Conservation (phyloP, 2,329 filamentous ascomycete genomes). For the Rutstroemia sp. region DNA sequence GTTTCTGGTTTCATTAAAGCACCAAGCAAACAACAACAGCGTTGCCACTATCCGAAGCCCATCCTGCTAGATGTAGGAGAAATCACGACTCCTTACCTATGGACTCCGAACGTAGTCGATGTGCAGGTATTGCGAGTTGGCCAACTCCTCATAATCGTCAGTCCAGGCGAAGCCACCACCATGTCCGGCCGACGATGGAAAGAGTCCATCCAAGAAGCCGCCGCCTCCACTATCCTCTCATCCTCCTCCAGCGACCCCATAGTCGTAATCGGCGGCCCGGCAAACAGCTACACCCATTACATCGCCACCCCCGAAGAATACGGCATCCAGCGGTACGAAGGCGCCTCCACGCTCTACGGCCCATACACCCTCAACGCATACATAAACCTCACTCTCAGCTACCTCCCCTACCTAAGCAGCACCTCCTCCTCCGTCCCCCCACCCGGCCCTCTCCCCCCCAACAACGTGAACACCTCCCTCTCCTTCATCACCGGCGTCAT, state of each 20-base stretch:
- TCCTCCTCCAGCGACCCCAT: slow-evolving; percentile 46
- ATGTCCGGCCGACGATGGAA: slow-evolving; percentile 91
- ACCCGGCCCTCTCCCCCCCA: slow-evolving; percentile 60
- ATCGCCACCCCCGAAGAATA: slow-evolving; percentile 75
- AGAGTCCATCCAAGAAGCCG: slow-evolving; percentile 53
- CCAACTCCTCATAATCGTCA: slow-evolving; percentile 75
- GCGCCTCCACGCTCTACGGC: slow-evolving; percentile 86
- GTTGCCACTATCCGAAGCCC: slow-evolving; percentile 75
- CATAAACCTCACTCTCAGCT: slow-evolving; percentile 74
- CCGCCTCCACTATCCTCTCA: slow-evolving; percentile 33
- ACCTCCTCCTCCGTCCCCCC: slow-evolving; percentile 37
- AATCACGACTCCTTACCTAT: slow-evolving; percentile 68
- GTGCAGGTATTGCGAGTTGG: slow-evolving; percentile 80
- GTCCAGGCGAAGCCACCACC: slow-evolving; percentile 81
- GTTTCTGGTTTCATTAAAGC: slow-evolving; percentile 66
- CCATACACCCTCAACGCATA: slow-evolving; percentile 77
- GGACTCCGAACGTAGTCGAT: slow-evolving; percentile 89
- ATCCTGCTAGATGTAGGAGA: slow-evolving; percentile 85
- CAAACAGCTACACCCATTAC: slow-evolving; percentile 82
- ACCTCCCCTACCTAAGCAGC: slow-evolving; percentile 58
- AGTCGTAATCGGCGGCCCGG: slow-evolving; percentile 82
- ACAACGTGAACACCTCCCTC: slow-evolving; percentile 69
- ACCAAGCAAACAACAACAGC: slow-evolving; percentile 61
- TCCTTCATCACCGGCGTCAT: slow-evolving; percentile 77
- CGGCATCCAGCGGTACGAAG: slow-evolving; percentile 81